Conservation (phyloP, 2,329 filamentous ascomycete species). For the Pezicula carpinea region DNA sequence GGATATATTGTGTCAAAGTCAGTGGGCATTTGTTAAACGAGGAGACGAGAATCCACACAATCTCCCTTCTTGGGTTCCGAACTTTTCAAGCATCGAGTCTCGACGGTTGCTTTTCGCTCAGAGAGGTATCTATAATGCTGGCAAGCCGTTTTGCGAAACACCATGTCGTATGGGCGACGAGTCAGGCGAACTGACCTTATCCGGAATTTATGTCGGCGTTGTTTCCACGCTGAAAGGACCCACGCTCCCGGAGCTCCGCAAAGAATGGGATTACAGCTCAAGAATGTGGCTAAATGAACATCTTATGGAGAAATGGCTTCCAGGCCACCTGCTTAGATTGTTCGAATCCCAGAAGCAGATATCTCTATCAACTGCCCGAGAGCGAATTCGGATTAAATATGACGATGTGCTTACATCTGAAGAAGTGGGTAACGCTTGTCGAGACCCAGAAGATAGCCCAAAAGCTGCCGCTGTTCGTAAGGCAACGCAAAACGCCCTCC, state of each 20-base stretch:
- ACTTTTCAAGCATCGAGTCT: not conserved
- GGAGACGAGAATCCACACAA: not conserved
- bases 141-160: not conserved
- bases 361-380: no score
- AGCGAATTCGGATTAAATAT: no score
- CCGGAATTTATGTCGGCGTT: not conserved
- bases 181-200: not conserved
- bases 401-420: no score
- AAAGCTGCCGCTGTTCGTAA: no score
- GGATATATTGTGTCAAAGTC: slow-evolving; percentile 15
- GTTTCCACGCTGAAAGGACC: not conserved
- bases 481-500: no score
- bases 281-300: no score
- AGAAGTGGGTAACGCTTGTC: no score
- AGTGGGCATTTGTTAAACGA: slow-evolving; percentile 1
- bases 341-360: no score
- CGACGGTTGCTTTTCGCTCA: slow-evolving; percentile 1
- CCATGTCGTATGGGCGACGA: not conserved
- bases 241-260: not conserved
- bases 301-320: not conserved
- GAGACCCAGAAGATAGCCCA: no score
- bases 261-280: not conserved
- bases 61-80: slow-evolving; percentile 3
- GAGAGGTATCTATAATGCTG: slow-evolving; percentile 1
- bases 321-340: not conserved